phyloP scores from a whole-genome alignment of 2,329 filamentous ascomycete species.

The Nannizzia gypsea region DNA sequence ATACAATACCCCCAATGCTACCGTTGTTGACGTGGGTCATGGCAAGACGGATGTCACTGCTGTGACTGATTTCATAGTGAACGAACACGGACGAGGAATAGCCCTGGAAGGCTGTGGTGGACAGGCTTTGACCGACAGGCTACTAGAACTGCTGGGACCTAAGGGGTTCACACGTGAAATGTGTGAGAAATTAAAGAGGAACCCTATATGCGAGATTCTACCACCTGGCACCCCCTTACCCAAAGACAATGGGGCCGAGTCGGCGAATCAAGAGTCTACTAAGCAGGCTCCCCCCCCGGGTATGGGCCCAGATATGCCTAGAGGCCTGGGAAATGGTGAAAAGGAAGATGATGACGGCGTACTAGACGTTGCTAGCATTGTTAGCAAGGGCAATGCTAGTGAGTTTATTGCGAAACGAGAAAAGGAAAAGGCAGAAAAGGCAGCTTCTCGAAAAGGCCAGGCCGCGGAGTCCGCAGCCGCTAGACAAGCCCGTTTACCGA shows the following conservation, averaged over 20 bases:
- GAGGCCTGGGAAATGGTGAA: slow-evolving; percentile 36
- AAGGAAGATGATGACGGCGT: slow-evolving; percentile 49
- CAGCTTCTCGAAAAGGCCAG: slow-evolving; percentile 41
- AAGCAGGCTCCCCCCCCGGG: slow-evolving; percentile 39
- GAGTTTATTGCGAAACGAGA: slow-evolving; percentile 53
- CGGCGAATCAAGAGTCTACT: slow-evolving; percentile 28
- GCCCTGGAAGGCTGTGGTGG: slow-evolving; percentile 62
- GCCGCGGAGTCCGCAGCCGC: slow-evolving; percentile 32
- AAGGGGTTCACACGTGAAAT: slow-evolving; percentile 50
- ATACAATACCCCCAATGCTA: slow-evolving; percentile 71
- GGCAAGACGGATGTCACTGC: slow-evolving; percentile 90
- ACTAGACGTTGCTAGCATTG: slow-evolving; percentile 53
- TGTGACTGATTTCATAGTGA: slow-evolving; percentile 68
- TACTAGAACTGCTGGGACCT: slow-evolving; percentile 52
- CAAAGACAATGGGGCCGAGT: slow-evolving; percentile 37
- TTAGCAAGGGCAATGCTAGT: slow-evolving; percentile 48
- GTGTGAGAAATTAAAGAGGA: slow-evolving; percentile 55
- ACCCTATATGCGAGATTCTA: slow-evolving; percentile 50
- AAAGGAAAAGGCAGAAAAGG: slow-evolving; percentile 49
- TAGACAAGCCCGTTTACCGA: slow-evolving; percentile 44
- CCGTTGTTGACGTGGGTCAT: slow-evolving; percentile 80
- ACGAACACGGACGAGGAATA: slow-evolving; percentile 53
- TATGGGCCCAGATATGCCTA: slow-evolving; percentile 39
- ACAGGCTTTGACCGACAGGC: slow-evolving; percentile 67
- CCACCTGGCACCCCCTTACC: slow-evolving; percentile 44